These are phyloP conservation scores for Monilinia aucupariae DNA, from an alignment of 2,329 filamentous ascomycete species.

Conservation along the genomic window DNA sequence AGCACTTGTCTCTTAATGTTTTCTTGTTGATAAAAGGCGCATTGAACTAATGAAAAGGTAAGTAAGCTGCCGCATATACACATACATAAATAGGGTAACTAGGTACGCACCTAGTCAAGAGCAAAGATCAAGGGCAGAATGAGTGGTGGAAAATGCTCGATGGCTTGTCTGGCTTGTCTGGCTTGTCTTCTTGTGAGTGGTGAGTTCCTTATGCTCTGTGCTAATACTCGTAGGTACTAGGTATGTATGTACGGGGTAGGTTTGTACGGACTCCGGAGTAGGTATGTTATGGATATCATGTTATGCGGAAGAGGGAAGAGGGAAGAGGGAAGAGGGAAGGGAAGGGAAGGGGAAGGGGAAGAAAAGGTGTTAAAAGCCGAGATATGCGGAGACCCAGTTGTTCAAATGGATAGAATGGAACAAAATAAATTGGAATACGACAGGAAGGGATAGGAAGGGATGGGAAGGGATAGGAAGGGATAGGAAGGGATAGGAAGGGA, in stretches of 20 bases:
- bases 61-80: slow-evolving; percentile 11
- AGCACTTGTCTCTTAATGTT: no score
- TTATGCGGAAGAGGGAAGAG: no score
- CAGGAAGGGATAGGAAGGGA: no score
- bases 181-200: not conserved
- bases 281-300: no score
- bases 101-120: no score
- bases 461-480: no score
- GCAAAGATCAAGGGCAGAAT: not conserved
- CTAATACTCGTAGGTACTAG: not conserved
- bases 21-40: no score
- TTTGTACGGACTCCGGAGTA: no score
- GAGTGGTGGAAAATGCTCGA: slow-evolving; percentile 3
- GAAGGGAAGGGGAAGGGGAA: no score
- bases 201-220: not conserved
- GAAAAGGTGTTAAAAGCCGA: not conserved
- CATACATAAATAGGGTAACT: not conserved
- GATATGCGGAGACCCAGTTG: slow-evolving; percentile 6
- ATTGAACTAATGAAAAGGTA: slow-evolving; percentile 1
- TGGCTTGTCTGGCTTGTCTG: not conserved
- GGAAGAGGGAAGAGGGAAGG: no score
- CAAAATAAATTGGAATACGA: slow-evolving; percentile 1
- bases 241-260: no score
- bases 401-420: not conserved
- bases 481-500: no score